Conservation (phyloP, 73 alveolate species). For the Durusdinium trenchii region DNA sequence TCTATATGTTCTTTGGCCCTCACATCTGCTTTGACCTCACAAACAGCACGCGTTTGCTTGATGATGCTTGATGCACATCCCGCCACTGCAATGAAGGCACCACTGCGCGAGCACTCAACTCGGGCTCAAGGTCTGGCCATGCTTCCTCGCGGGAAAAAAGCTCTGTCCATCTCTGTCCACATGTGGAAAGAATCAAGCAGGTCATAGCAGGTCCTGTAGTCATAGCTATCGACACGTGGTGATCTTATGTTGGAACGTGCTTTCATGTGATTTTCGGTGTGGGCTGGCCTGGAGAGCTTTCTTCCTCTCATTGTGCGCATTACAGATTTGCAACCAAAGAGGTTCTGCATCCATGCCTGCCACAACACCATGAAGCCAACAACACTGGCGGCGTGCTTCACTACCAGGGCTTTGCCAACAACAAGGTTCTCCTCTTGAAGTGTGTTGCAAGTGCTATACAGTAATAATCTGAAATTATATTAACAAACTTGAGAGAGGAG, state of each 20-base stretch:
- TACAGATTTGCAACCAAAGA: constrained; percentile 58
- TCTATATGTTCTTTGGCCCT: constrained; percentile 47
- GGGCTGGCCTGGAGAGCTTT: constrained; percentile 54
- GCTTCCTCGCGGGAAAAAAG: background rate
- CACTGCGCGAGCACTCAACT: constrained; percentile 20
- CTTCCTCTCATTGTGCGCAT: constrained; percentile 18
- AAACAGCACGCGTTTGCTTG: background rate
- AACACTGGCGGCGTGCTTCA: no score
- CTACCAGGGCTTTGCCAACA: no score
- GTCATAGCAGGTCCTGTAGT: background rate
- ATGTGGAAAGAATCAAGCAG: background rate
- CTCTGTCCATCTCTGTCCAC: background rate
- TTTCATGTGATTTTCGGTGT: no score
- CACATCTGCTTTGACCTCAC: background rate
- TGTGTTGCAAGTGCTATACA: no score
- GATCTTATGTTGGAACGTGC: no score
- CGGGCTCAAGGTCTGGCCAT: constrained; percentile 36
- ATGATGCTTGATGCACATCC: background rate
- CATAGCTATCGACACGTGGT: no score
- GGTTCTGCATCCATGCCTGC: constrained; percentile 73
- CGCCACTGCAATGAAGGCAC: background rate
- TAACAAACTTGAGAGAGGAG: no score
- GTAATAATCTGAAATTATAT: no score
- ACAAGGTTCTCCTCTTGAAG: no score
- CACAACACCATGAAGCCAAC: no score